Base-by-base conservation (phyloP, 1,284 basidiomycete genomes). In the Rhodotorula sp. region DNA sequence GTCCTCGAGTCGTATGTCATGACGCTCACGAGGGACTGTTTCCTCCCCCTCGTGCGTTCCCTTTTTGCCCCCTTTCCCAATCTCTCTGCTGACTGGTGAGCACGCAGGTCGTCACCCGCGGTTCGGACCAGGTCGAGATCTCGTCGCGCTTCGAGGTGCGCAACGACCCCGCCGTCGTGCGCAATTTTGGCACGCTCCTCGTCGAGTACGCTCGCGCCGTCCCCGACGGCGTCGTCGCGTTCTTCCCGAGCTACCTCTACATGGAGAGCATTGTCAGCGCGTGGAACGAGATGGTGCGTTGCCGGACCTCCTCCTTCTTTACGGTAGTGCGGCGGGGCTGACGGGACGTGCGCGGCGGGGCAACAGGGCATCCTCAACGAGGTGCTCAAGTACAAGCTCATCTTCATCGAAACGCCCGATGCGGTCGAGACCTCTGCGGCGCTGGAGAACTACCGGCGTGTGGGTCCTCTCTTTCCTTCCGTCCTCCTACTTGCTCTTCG, bases 201-300 rank as follows among this genome's bases (percentile, higher is more conserved):
- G 90, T 98, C 79, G 97, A 99, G 82, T 97, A 97, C 84, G 92
- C 92, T 82, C 96, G 95, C 81, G 94, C 93, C 66, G 94, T 99
- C 0, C 97, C 97, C 12, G 97, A 99, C 82, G 97, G 97, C n/a
- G 92, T 99, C 72, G 97, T 98, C 46, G 96, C 95, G 15, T 99
- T 99, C 87, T 99, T 99, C 83, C 97, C 97, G 27, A 95, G 92
- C 81, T 99, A 99, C 83, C 88, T 99, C 37, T 99, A 99, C 83
- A 99, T 99, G 97, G 97, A 99, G 83, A 95, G 92, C 48, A 99
- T 99, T 75, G 97, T 99, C 32, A 94, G 94, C 4, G 97, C 97
- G 22, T 99, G 97, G 97, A 97, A 98, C 81, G 97, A 99, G 81
- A 99, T 99, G 97, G 94, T 93, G 79, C 74, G 88, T 63, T 44